Conservation (phyloP, 345 rosid species). For the Lumnitzera littorea region DNA sequence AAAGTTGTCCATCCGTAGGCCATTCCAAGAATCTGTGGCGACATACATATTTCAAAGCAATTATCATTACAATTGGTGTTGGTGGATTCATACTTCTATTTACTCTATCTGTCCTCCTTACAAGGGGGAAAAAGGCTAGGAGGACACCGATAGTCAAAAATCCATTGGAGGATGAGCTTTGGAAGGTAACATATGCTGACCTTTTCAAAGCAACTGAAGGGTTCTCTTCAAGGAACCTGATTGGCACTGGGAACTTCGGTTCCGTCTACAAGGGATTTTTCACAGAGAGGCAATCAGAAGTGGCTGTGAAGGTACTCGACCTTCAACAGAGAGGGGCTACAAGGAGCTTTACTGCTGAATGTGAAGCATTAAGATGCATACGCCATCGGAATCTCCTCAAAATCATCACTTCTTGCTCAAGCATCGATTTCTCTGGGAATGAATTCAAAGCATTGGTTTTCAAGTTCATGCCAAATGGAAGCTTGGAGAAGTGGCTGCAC, state of each 20-base stretch:
- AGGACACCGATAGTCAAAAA: background rate
- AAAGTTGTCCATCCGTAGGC: constrained; percentile 4
- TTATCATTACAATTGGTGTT: constrained; percentile 2
- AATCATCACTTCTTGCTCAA: constrained; percentile 38
- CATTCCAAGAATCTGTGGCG: constrained; percentile 11
- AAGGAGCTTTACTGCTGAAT: constrained; percentile 41
- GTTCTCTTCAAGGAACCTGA: constrained; percentile 20
- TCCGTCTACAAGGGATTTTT: constrained; percentile 27
- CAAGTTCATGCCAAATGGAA: constrained; percentile 43
- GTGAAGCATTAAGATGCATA: constrained; percentile 26
- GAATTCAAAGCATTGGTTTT: constrained; percentile 44
- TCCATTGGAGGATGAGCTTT: constrained; percentile 1
- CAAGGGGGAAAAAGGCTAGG: constrained; percentile 4
- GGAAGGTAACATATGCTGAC: constrained; percentile 18
- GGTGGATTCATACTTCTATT: constrained; percentile 1
- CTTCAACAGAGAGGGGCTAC: constrained; percentile 28
- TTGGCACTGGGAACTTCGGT: constrained; percentile 29
- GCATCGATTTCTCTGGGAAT: constrained; percentile 35
- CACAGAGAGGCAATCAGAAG: background rate
- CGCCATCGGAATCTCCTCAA: constrained; percentile 50
- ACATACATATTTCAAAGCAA: constrained; percentile 8
- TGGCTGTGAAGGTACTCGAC: constrained; percentile 28
- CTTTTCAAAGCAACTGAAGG: constrained; percentile 22
- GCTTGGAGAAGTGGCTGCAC: constrained; percentile 36
- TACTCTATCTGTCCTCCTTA: background rate